These are phyloP conservation scores for Gigaspora rosea DNA, from an alignment of 192 early-diverging fungal species.

Conservation along the genomic window DNA sequence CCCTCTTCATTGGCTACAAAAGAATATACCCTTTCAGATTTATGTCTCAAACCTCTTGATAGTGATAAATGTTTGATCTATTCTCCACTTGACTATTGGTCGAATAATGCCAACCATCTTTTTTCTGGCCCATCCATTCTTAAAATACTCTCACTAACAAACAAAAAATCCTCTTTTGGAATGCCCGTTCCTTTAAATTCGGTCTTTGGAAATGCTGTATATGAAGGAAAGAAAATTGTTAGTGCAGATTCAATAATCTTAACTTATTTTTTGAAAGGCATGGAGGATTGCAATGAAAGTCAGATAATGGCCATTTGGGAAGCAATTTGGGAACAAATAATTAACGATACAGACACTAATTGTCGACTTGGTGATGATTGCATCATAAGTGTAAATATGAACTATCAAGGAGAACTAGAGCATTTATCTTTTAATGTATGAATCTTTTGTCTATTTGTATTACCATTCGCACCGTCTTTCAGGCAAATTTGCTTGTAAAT, in stretches of 20 bases:
- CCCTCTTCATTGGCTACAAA: too few relatives aligned
- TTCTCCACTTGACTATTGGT: too few relatives aligned
- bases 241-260: conserved; percentile 55
- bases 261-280: conserved; percentile 44
- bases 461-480: conserved; percentile 18
- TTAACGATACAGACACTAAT: neutral
- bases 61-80: too few relatives aligned
- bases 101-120: too few relatives aligned
- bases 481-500: neutral
- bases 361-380: neutral
- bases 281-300: conserved; percentile 38
- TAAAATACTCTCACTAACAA: conserved; percentile 1
- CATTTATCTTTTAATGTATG: conserved; percentile 47
- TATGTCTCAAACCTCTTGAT: too few relatives aligned
- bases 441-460: conserved; percentile 15
- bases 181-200: conserved; percentile 18
- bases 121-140: neutral
- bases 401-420: conserved; percentile 37
- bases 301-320: conserved; percentile 46
- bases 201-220: conserved; percentile 4
- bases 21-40: too few relatives aligned
- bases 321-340: conserved; percentile 40
- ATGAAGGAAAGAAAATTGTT: conserved; percentile 19
- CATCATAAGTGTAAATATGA: conserved; percentile 15
- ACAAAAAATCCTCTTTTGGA: neutral